These are phyloP conservation scores for Herpetomonas tarakana DNA, from an alignment of 208 protist species.

Conservation along the genomic window DNA sequence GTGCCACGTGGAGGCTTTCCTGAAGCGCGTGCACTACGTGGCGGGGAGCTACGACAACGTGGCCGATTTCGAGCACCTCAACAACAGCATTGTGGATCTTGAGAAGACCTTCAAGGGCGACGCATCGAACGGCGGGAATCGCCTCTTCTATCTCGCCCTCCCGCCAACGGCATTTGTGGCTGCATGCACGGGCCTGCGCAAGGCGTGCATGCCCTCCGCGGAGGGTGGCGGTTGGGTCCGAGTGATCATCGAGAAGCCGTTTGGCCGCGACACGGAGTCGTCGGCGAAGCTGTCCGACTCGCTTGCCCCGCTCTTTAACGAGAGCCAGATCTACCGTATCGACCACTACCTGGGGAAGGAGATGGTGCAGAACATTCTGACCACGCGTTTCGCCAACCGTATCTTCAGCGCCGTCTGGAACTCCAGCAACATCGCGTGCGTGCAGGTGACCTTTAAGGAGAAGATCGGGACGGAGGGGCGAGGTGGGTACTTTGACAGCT, in stretches of 20 bases:
- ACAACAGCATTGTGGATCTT: slow-evolving; percentile 40
- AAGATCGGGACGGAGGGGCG: slow-evolving; percentile 90
- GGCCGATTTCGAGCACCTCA: slow-evolving; percentile 68
- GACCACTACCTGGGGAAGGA: slow-evolving; percentile 96
- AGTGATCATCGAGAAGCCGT: slow-evolving; percentile 94
- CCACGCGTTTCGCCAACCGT: slow-evolving; percentile 91
- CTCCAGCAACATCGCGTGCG: slow-evolving; percentile 76
- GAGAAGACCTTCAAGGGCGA: slow-evolving; percentile 48
- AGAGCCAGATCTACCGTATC: slow-evolving; percentile 91
- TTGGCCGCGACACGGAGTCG: slow-evolving; percentile 82
- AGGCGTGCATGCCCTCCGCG: slow-evolving; percentile 45
- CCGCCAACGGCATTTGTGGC: slow-evolving; percentile 79
- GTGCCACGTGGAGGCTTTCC: slow-evolving; percentile 70
- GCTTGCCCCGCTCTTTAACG: slow-evolving; percentile 77
- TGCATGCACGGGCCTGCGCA: slow-evolving; percentile 51
- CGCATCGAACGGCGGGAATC: slow-evolving; percentile 48
- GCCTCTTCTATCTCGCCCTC: slow-evolving; percentile 92
- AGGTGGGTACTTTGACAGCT: slow-evolving; percentile 92
- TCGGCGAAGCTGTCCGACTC: slow-evolving; percentile 70
- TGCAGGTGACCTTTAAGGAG: slow-evolving; percentile 95
- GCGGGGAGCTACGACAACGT: slow-evolving; percentile 70
- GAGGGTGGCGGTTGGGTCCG: slow-evolving; percentile 61
- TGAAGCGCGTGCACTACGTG: slow-evolving; percentile 68
- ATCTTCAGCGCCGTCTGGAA: slow-evolving; percentile 92
- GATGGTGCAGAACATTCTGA: slow-evolving; percentile 94